A percentile compares a stretch with the other conserved stretches of the same genome.
Evolutionary conservation across 2,329 filamentous ascomycete species (phyloP).

Genomic region (Aciculosporium take): DNA sequence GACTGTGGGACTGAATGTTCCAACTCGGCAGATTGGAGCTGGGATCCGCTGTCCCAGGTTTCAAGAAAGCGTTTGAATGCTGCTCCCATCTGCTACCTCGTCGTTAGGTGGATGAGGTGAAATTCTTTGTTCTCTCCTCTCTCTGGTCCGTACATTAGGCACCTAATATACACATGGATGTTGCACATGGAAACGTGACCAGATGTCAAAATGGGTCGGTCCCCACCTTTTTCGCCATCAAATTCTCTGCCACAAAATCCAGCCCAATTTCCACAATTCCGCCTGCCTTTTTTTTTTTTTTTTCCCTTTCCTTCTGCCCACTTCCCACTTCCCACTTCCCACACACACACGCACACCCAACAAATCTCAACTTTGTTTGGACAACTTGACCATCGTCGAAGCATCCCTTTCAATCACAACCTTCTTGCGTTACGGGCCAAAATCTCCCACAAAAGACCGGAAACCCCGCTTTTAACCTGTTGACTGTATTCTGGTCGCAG

Average conservation of each 20-base stretch:
- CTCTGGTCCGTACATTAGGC: too few relatives aligned
- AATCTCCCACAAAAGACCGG: not conserved
- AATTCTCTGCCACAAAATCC: constrained; percentile 9
- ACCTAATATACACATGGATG: too few relatives aligned
- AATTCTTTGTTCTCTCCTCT: too few relatives aligned
- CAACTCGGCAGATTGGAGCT: too few relatives aligned
- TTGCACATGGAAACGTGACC: too few relatives aligned
- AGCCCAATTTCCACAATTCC: constrained; percentile 7
- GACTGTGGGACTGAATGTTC: too few relatives aligned
- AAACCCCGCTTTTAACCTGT: constrained; percentile 1
- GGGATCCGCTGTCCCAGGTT: too few relatives aligned
- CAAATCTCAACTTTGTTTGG: constrained; percentile 4
- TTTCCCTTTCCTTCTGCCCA: constrained; percentile 2
- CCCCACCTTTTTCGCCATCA: not conserved
- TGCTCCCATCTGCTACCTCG: too few relatives aligned
- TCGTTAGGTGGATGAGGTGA: too few relatives aligned
- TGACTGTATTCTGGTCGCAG: constrained; percentile 10
- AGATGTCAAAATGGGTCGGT: too few relatives aligned
- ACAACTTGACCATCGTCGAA: constrained; percentile 3
- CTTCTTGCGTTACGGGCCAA: not conserved
- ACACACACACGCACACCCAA: constrained; percentile 4
- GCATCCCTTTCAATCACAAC: not conserved
- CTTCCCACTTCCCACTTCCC: not conserved
- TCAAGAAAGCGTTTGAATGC: too few relatives aligned
- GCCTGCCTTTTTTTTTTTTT: constrained; percentile 8